phyloP scores from a whole-genome alignment of 352 stramenopile species.

The Pythium sukuiense region DNA sequence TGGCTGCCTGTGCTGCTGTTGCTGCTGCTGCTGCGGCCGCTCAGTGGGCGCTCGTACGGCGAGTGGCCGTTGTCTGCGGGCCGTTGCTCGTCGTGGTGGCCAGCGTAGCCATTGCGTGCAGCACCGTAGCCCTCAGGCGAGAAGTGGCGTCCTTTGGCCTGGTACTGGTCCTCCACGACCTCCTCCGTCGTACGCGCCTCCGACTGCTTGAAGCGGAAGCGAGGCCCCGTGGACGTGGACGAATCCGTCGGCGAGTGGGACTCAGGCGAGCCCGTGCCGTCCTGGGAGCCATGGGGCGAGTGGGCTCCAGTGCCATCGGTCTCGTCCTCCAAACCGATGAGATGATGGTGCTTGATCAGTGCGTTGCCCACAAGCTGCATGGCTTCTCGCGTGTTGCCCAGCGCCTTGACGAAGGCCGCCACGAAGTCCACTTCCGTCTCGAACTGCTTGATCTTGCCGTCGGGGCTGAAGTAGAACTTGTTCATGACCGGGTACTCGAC shows the following conservation, averaged over 20 bases:
- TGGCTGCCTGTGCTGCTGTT: not conserved
- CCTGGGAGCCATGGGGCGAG: conserved; percentile 16
- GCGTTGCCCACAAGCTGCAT: conserved; percentile 23
- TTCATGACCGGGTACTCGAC: conserved; percentile 27
- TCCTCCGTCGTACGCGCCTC: conserved; percentile 7
- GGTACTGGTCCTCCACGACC: conserved; percentile 4
- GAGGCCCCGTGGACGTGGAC: not conserved
- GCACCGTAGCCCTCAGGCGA: not conserved
- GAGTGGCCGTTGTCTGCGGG: not conserved
- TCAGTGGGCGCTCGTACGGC: not conserved
- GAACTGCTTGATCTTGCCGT: conserved; percentile 29
- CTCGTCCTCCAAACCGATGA: conserved; percentile 14
- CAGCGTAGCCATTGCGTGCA: not conserved
- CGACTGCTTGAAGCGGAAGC: conserved; percentile 8
- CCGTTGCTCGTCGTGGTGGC: not conserved
- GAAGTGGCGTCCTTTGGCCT: not conserved
- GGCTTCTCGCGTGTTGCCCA: conserved; percentile 19
- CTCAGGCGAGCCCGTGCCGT: conserved; percentile 1
- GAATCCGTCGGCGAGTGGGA: conserved; percentile 4
- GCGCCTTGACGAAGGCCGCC: conserved; percentile 21
- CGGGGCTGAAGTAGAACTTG: conserved; percentile 31
- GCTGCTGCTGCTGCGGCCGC: not conserved
- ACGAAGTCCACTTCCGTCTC: conserved; percentile 31
- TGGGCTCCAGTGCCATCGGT: not conserved
- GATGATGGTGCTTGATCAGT: conserved; percentile 20